Evolutionary conservation across 164 flowering plant genomes (phyloP), one percentile per base, ranked within the genome.

Genomic region (Aristolochia fimbriata): DNA sequence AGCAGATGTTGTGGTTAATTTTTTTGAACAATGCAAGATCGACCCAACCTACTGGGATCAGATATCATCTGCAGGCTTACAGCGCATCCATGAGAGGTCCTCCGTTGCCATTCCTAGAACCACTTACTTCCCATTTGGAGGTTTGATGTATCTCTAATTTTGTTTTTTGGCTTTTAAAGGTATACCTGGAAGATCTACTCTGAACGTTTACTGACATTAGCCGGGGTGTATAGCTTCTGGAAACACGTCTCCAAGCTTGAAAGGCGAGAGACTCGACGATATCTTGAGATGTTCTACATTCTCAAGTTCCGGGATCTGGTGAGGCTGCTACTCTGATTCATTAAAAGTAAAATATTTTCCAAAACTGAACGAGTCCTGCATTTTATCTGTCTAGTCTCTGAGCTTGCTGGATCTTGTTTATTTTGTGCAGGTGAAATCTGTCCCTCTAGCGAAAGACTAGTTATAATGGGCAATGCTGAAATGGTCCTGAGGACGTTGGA

Each of bases 201-300:
- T 12, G 92, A 90, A 65, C 80, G 96, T 79, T 74, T 93, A 47
- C 73, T 93, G 92, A 93, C 97, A n/a, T 57, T 93, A 60, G 91
- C 97, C 53, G 97, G 94, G 17, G 97, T 93, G 22, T 93, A 93
- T 69, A 82, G 97, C 24, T 93, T 93, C 73, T 93, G 99, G 99
- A 93, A 93, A 75, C 73, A 85, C 61, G 99, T 86, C 19, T 93
- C 99, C 0, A 93, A 93, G 65, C 92, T 93, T 23, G 97, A 88
- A 70, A 83, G 99, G 79, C 91, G 85, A 37, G 99, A 93, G 71
- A 93, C 94, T 16, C 77, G 95, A 7, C 81, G 99, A 57, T 93
- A 93, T 64, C 83, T 93, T 51, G 99, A 93, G 73, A 93, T 93
- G 99, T 93, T 93, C 72, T 90, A 90, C 82, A 83, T 83, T 69